Percentiles rank a stretch among this genome's conserved stretches.
These are phyloP conservation scores for Kurtzmaniella natalensis DNA, from an alignment of 1,139 yeast species.

Conservation along the genomic window DNA sequence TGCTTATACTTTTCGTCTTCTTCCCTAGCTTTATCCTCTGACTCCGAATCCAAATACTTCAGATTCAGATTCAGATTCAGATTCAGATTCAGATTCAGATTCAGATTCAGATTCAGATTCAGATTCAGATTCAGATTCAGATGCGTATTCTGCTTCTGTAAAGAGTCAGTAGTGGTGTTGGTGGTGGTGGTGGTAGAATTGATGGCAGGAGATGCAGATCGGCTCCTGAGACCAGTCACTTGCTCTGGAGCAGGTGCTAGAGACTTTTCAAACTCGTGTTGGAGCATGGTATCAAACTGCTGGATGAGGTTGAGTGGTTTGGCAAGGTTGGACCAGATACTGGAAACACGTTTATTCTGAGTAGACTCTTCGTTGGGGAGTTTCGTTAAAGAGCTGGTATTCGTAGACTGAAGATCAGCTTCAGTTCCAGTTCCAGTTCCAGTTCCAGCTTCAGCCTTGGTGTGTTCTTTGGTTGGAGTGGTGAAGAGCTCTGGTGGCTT, in stretches of 20 bases:
- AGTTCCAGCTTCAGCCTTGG: too few species aligned
- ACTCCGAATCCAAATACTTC: too few species aligned
- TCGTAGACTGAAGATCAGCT: too few species aligned
- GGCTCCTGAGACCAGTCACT: too few species aligned
- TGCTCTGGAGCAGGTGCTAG: slow-evolving; percentile 17
- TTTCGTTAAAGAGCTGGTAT: neutral
- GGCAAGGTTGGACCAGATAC: slow-evolving; percentile 36
- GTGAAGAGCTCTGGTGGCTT: neutral
- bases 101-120: too few species aligned
- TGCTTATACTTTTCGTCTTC: neutral
- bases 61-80: too few species aligned
- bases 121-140: too few species aligned
- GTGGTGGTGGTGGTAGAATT: neutral
- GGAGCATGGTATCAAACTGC: slow-evolving; percentile 65
- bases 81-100: too few species aligned
- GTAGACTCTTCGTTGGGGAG: too few species aligned
- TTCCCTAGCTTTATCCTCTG: neutral
- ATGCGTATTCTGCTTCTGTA: too few species aligned
- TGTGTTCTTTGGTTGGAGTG: neutral
- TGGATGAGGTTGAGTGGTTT: slow-evolving; percentile 62
- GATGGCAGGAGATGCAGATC: too few species aligned
- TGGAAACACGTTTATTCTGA: slow-evolving; percentile 1
- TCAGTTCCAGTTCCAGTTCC: too few species aligned
- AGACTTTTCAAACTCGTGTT: slow-evolving; percentile 59
- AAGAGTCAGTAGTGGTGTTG: neutral